phyloP scores from a whole-genome alignment of 75 land plant species.

The Larix kaempferi region DNA sequence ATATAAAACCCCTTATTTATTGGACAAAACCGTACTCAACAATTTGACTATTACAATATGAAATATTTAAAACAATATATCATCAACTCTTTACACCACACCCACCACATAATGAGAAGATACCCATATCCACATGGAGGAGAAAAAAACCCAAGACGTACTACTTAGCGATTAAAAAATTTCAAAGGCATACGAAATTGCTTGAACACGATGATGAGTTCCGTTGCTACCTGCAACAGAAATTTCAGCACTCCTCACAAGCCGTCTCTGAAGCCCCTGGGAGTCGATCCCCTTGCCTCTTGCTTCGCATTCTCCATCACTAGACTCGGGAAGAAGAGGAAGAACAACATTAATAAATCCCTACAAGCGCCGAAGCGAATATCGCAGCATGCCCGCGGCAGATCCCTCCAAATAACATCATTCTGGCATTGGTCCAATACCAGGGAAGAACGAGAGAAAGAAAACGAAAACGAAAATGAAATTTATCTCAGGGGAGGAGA shows the following conservation, averaged over 20 bases:
- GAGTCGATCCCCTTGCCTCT: background rate
- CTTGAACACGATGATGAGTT: conserved; percentile 4
- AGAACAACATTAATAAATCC: background rate
- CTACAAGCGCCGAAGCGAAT: background rate
- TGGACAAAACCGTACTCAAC: too few relatives aligned
- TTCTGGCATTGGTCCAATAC: background rate
- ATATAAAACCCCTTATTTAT: too few relatives aligned
- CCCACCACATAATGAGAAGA: too few relatives aligned
- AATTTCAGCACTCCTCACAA: background rate
- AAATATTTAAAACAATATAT: too few relatives aligned
- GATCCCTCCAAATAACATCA: background rate
- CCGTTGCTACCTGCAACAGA: background rate
- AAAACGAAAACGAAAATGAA: conserved; percentile 10
- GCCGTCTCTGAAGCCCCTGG: background rate
- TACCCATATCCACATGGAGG: too few relatives aligned
- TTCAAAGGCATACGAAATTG: background rate
- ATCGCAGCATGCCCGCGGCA: background rate
- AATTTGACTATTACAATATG: too few relatives aligned
- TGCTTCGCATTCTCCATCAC: background rate
- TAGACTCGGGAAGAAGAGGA: background rate
- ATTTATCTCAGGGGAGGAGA: conserved; percentile 1
- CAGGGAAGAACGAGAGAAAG: conserved; percentile 1
- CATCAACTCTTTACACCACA: too few relatives aligned
- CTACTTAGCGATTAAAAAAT: background rate
- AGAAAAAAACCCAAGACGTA: too few relatives aligned